Evolutionary conservation across 345 rosid genomes (phyloP).

Genomic region (Psidium guajava): DNA sequence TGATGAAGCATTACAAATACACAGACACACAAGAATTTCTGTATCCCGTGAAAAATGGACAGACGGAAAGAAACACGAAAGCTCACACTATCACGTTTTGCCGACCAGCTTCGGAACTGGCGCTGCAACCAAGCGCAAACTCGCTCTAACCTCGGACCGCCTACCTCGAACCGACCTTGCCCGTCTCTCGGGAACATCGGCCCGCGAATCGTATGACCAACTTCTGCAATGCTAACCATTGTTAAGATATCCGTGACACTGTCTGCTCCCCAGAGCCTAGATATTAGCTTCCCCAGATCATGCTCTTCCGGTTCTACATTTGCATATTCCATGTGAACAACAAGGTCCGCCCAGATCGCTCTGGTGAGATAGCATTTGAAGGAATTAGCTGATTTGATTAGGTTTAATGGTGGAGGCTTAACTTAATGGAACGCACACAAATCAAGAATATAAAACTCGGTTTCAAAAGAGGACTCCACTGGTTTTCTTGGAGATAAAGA

Average conservation of each 20-base stretch:
- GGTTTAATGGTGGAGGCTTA: neutral
- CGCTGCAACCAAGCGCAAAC: too few species aligned
- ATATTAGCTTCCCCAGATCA: neutral
- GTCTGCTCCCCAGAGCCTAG: neutral
- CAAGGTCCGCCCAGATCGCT: neutral
- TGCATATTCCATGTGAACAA: neutral
- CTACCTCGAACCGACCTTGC: neutral
- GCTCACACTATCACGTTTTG: neutral
- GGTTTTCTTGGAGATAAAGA: neutral
- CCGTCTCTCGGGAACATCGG: neutral
- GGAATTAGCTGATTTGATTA: neutral
- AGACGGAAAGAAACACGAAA: neutral
- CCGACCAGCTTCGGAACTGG: neutral
- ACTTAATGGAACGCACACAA: neutral
- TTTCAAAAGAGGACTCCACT: neutral
- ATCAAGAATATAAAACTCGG: neutral
- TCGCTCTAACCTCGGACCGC: neutral
- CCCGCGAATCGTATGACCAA: neutral
- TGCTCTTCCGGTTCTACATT: neutral
- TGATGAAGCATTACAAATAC: neutral
- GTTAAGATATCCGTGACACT: neutral
- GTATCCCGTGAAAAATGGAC: neutral
- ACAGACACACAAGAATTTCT: neutral
- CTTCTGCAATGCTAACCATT: neutral
- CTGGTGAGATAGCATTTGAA: neutral